Conservation (phyloP, 148 eudicot genomes). For the Mesembryanthemum crystallinum region DNA sequence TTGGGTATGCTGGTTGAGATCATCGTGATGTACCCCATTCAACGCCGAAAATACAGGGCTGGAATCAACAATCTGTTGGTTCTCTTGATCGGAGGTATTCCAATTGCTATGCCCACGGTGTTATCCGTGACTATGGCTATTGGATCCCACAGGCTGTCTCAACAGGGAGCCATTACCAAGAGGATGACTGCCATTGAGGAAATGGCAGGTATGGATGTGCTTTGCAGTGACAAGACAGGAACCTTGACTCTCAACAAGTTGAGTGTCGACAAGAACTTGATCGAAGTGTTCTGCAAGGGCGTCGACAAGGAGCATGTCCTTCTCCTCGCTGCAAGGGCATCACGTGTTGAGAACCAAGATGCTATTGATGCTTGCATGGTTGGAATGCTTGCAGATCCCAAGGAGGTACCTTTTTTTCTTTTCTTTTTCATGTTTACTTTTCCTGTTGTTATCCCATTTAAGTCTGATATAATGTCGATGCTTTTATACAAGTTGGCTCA, state of each 20-base stretch:
- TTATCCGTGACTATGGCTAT: constrained; percentile 98
- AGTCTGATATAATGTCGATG: neutral
- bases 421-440: neutral
- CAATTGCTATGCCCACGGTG: constrained; percentile 98
- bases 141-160: constrained; percentile 92
- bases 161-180: constrained; percentile 97
- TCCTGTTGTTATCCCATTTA: neutral
- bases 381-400: constrained; percentile 94
- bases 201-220: constrained; percentile 98
- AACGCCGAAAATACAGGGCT: constrained; percentile 61
- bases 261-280: constrained; percentile 80
- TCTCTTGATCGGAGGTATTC: constrained; percentile 94
- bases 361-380: constrained; percentile 95
- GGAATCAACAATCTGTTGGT: constrained; percentile 93
- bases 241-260: constrained; percentile 90
- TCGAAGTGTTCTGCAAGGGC: constrained; percentile 83
- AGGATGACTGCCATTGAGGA: constrained; percentile 99
- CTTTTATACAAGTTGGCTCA: neutral
- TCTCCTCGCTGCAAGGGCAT: constrained; percentile 88
- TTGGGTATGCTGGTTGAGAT: constrained; percentile 80
- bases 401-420: constrained; percentile 53
- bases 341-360: constrained; percentile 90
- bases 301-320: constrained; percentile 78
- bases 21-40: constrained; percentile 94
- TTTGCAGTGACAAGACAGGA: constrained; percentile 97